Conservation (phyloP, 2,329 filamentous ascomycete species). For the Scorias spongiosa region DNA sequence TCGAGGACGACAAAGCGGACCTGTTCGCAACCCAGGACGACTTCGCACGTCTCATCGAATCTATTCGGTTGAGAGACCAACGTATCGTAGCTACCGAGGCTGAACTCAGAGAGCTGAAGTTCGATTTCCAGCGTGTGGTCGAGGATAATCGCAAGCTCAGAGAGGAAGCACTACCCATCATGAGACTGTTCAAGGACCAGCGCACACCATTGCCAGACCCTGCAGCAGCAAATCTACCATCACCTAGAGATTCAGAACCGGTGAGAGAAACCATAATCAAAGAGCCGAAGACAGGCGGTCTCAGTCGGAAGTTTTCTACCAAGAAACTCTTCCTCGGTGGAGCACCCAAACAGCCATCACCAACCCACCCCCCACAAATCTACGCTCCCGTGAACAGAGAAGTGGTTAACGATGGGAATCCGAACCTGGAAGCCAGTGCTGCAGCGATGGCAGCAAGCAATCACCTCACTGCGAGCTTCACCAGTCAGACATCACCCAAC, state of each 20-base stretch:
- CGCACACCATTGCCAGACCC: slow-evolving; percentile 66
- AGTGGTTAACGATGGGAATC: slow-evolving; percentile 17
- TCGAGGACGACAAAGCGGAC: slow-evolving; percentile 75
- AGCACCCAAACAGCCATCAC: slow-evolving; percentile 35
- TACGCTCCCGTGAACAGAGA: slow-evolving; percentile 16
- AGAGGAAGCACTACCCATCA: slow-evolving; percentile 80
- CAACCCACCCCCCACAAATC: slow-evolving; percentile 26
- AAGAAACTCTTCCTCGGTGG: slow-evolving; percentile 36
- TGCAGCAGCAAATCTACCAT: slow-evolving; percentile 17
- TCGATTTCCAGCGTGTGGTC: slow-evolving; percentile 34
- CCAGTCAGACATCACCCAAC: slow-evolving; percentile 26
- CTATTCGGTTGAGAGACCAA: slow-evolving; percentile 79
- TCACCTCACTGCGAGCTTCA: slow-evolving; percentile 35
- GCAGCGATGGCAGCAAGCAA: slow-evolving; percentile 35
- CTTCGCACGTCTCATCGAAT: slow-evolving; percentile 77
- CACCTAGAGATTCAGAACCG: slow-evolving; percentile 17
- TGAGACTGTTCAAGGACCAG: slow-evolving; percentile 81
- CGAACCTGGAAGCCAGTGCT: slow-evolving; percentile 32
- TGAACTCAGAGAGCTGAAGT: slow-evolving; percentile 61
- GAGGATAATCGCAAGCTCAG: slow-evolving; percentile 80
- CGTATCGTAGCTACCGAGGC: slow-evolving; percentile 70
- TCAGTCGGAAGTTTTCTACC: slow-evolving; percentile 38
- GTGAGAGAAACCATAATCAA: slow-evolving; percentile 11
- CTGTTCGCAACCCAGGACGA: slow-evolving; percentile 83
- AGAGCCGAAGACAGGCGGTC: slow-evolving; percentile 27